Conservation (phyloP, 208 protist genomes). For the Balamuthia mandrillaris region DNA sequence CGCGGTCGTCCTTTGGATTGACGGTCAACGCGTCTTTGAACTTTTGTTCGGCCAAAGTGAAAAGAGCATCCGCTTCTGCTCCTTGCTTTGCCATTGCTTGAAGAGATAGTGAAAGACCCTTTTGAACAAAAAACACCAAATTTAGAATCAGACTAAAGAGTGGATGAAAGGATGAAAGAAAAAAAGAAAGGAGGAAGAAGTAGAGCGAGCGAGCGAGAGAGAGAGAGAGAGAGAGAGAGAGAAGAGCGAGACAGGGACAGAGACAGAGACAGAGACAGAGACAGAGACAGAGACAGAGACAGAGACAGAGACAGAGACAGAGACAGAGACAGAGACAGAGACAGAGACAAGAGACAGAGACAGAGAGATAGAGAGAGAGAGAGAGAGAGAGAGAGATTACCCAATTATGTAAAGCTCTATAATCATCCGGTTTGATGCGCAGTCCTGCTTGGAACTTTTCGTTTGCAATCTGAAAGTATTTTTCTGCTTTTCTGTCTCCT, state of each 20-base stretch:
- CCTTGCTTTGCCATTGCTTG: conserved; percentile 19
- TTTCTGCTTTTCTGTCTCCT: neutral
- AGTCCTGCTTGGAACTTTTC: conserved; percentile 7
- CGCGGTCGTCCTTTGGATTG: conserved; percentile 24
- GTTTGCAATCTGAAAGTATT: conserved; percentile 13
- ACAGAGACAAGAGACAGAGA: too few species aligned
- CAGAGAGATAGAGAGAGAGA: too few species aligned
- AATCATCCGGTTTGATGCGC: conserved; percentile 2
- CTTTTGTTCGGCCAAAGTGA: neutral
- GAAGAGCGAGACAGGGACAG: too few species aligned
- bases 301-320: too few species aligned
- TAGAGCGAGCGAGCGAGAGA: too few species aligned
- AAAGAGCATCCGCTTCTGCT: neutral
- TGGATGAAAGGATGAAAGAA: too few species aligned
- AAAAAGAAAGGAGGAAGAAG: too few species aligned
- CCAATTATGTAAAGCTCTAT: conserved; percentile 18
- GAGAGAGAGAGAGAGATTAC: neutral
- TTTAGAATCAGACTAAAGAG: too few species aligned
- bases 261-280: too few species aligned
- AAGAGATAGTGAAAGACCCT: neutral
- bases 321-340: too few species aligned
- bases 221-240: too few species aligned
- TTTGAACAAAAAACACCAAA: neutral
- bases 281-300: too few species aligned
- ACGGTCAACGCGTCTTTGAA: neutral